These are phyloP conservation scores for Sergeia podlipaevii DNA, from an alignment of 208 protist species.

Conservation along the genomic window DNA sequence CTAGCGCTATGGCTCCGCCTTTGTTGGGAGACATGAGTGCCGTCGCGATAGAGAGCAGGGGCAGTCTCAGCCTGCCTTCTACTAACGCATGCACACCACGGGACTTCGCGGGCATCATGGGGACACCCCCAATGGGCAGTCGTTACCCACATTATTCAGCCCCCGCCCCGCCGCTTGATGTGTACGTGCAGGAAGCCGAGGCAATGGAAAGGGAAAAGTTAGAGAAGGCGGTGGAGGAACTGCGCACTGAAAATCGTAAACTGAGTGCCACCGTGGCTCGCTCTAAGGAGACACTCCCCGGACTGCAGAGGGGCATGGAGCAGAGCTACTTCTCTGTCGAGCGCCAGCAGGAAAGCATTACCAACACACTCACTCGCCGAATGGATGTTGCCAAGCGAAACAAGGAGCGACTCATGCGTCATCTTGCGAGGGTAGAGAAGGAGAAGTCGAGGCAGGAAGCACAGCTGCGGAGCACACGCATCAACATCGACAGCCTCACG, in stretches of 20 bases:
- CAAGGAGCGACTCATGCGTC: conserved; percentile 31
- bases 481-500: conserved; percentile 37
- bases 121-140: conserved; percentile 1
- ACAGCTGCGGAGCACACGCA: conserved; percentile 36
- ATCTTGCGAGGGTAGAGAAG: conserved; percentile 35
- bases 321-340: conserved; percentile 52
- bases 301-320: conserved; percentile 47
- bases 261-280: conserved; percentile 40
- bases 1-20: too few relatives aligned
- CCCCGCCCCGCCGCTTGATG: conserved; percentile 18
- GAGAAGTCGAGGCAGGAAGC: conserved; percentile 40
- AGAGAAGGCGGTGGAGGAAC: conserved; percentile 29
- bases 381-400: conserved; percentile 41
- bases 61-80: conserved; percentile 28
- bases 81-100: conserved; percentile 27
- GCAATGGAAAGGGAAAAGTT: conserved; percentile 34
- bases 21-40: conserved; percentile 22
- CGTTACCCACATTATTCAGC: neutral
- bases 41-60: conserved; percentile 14
- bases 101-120: conserved; percentile 1
- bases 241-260: conserved; percentile 41
- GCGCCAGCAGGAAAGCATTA: conserved; percentile 66
- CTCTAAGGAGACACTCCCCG: conserved; percentile 29
- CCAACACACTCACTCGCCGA: conserved; percentile 65
- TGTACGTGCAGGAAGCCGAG: conserved; percentile 44